A percentile compares a stretch with the other conserved stretches of the same genome.
Conservation (phyloP, 768 basidiomycete genomes). For the Hirschioporus abietinus region DNA sequence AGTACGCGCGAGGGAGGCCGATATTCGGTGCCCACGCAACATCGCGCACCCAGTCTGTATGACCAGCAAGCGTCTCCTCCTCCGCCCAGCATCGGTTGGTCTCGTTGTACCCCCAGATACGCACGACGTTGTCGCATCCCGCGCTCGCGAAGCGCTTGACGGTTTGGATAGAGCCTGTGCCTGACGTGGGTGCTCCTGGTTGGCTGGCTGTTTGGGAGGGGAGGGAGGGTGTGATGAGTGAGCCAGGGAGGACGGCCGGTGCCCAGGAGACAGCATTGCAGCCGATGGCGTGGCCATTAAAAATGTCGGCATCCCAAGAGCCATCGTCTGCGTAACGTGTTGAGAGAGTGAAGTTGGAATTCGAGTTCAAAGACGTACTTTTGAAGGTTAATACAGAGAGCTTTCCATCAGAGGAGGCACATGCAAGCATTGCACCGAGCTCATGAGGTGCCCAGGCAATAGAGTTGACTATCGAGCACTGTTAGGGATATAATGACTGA, state of each 20-base stretch:
- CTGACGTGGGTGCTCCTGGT: conserved; percentile 20
- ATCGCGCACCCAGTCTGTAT: conserved; percentile 97
- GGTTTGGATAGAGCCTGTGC: conserved; percentile 26
- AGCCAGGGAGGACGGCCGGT: conserved; percentile 82
- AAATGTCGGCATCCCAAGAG: conserved; percentile 92
- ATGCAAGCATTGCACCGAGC: conserved; percentile 92
- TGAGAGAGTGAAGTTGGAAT: neutral
- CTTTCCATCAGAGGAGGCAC: conserved; percentile 95
- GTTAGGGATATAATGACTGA: neutral
- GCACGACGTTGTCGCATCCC: conserved; percentile 93
- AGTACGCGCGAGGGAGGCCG: conserved; percentile 89
- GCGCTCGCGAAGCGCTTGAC: conserved; percentile 93
- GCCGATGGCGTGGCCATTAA: conserved; percentile 92
- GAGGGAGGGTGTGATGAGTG: conserved; percentile 64
- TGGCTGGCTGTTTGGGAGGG: conserved; percentile 36
- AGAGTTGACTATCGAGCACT: conserved; percentile 69
- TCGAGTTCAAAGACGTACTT: conserved; percentile 45
- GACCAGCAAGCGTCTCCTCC: conserved; percentile 86
- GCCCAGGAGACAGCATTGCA: conserved; percentile 99
- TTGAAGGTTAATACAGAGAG: conserved; percentile 96
- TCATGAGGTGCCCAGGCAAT: conserved; percentile 99
- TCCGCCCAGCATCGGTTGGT: conserved; percentile 86
- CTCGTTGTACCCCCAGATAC: conserved; percentile 89
- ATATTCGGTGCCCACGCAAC: conserved; percentile 99
- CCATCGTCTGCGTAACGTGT: conserved; percentile 68